Base-by-base conservation (phyloP, 2,329 filamentous ascomycete species). In the Tolypocladium capitatum region DNA sequence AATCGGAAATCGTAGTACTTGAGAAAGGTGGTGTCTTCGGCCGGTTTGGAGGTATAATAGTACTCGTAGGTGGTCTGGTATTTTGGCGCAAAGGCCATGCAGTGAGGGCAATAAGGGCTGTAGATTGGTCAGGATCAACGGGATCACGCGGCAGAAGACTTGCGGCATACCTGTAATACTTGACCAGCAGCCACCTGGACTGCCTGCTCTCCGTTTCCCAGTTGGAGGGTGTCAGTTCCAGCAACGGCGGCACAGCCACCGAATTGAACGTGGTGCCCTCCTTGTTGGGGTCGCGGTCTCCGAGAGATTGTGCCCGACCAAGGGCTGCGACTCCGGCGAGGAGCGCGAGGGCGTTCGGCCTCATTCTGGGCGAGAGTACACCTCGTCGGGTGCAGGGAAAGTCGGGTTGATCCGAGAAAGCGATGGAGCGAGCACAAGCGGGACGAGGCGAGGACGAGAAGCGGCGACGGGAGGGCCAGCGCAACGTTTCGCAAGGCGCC, bases 61-160 rank as follows among this genome's bases (percentile, higher is more conserved):
- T 83, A 96, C 69, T 98, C 92, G 73, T 97, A 95, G 14, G 91
- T 67, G 5, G 90, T 96, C 67, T 97, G 89, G 73, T 81, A 96
- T 45, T 80, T 83, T 8, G 92, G 92, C 46, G 86, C 88, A 59
- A 88, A 86, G 45, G 76, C 72, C 62, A 76, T 75, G 69, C 90
- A 96, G 65, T 95, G 88, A 43, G 74, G 75, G 65, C 77, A 81
- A 54, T 71, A 78, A 11, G 77, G 77, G 56, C 77, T 80, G 49
- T 8, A 30, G 59, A 58, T 63, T 44, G 40, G 51, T 52, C 30
- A 60, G 38, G 3, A 49, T 56, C 48, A 62, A 62, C 46, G 40
- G 46, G 35, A 45, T 9, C 48, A 42, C 43, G 49, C 34, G 47
- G 33, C 9, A 31, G 10, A 46, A 28, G 2, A 32, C 36, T 21